These are phyloP conservation scores for Wickerhamiella vanderwaltii DNA, from an alignment of 805 yeast species.

Conservation along the genomic window DNA sequence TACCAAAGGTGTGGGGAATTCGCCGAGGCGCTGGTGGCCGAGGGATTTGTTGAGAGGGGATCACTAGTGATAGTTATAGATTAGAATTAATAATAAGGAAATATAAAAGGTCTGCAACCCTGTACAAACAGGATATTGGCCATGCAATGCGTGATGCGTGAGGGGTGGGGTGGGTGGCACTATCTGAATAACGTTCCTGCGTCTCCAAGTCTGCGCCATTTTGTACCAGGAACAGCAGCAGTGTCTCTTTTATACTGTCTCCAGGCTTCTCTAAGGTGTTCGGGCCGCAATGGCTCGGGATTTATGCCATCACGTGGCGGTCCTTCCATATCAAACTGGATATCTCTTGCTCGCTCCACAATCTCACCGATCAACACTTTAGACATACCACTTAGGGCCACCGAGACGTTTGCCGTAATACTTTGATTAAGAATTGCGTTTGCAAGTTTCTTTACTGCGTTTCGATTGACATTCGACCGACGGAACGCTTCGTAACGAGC, in stretches of 20 bases:
- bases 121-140: too few species aligned
- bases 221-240: slow-evolving; percentile 47
- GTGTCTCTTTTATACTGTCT: slow-evolving; percentile 56
- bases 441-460: slow-evolving; percentile 70
- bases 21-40: too few species aligned
- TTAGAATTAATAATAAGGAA: too few species aligned
- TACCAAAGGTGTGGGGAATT: too few species aligned
- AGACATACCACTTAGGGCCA: slow-evolving; percentile 73
- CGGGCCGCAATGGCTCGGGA: slow-evolving; percentile 56
- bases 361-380: slow-evolving; percentile 86
- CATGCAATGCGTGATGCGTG: too few species aligned
- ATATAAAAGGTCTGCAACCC: too few species aligned
- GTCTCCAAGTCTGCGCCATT: slow-evolving; percentile 63
- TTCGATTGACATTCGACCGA: slow-evolving; percentile 59
- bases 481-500: slow-evolving; percentile 77
- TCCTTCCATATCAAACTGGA: slow-evolving; percentile 41
- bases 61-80: too few species aligned
- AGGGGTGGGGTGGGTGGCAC: too few species aligned
- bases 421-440: slow-evolving; percentile 68
- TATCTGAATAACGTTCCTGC: slow-evolving; percentile 32
- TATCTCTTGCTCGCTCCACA: slow-evolving; percentile 65
- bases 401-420: slow-evolving; percentile 66
- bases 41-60: too few species aligned
- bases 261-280: slow-evolving; percentile 84
- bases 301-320: slow-evolving; percentile 25